A percentile compares a stretch with the other conserved stretches of the same genome.
Evolutionary conservation across 345 rosid genomes (phyloP).

Genomic region (Cardamine occulta): DNA sequence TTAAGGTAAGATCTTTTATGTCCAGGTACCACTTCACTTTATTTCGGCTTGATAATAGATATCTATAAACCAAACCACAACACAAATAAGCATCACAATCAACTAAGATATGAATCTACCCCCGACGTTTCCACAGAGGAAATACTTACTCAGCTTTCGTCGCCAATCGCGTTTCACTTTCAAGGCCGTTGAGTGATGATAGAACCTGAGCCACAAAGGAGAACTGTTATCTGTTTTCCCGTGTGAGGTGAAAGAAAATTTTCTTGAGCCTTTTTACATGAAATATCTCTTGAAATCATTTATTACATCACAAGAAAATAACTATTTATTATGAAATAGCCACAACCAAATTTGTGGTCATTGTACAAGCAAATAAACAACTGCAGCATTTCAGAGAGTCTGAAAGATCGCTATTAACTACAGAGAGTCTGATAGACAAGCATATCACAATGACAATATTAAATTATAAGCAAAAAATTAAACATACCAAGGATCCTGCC

Average conservation of each 20-base stretch:
- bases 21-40: conserved; percentile 69
- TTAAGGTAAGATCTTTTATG: conserved; percentile 51
- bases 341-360: conserved; percentile 13
- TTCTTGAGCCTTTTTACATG: not conserved
- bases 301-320: conserved; percentile 3
- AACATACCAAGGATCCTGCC: not conserved
- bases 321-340: conserved; percentile 5
- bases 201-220: conserved; percentile 60
- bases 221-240: conserved; percentile 23
- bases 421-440: not conserved
- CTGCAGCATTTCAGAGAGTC: not conserved
- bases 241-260: not conserved
- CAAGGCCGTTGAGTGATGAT: conserved; percentile 70
- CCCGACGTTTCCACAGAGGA: conserved; percentile 28
- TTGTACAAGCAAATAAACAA: not conserved
- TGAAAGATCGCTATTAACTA: not conserved
- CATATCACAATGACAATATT: not conserved
- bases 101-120: conserved; percentile 23
- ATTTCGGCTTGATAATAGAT: conserved; percentile 59
- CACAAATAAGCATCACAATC: conserved; percentile 23
- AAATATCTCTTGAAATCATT: conserved; percentile 14
- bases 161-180: conserved; percentile 58
- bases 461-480: not conserved
- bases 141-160: conserved; percentile 78
- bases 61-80: conserved; percentile 55